Base-by-base conservation (phyloP, 768 basidiomycete genomes). In the Leucocoprinus sp. region DNA sequence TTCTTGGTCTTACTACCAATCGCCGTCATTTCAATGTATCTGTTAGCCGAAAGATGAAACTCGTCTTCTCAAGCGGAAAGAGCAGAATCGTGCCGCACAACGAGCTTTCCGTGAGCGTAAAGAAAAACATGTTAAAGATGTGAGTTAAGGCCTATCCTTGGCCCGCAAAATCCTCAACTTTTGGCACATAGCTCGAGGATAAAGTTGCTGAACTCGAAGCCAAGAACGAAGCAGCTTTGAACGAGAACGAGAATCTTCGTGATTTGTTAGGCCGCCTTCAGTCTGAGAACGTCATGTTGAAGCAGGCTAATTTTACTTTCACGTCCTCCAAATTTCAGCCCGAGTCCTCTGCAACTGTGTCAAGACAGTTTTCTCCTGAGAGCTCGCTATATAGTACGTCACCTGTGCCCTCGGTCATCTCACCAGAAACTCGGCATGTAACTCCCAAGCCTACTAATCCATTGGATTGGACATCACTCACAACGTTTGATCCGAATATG, bases 1-100 rank as follows among this genome's bases (percentile, higher is more conserved):
- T 34, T 22, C 5, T 9, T 31, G 7, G 11, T 19, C 11, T 5
- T 12, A n/a, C 18, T 21, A 28, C 36, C 28, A 24, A 14, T 41
- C 37, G 41, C 15, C 39, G 34, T 26, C 29, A 42, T 15, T 48
- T 14, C 31, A 8, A 34, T 22, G 2, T 17, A 33, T 34, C 11
- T 7, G 6, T 36, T 37, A 67, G 64, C 54, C 58, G 26, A 71
- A 87, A 64, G 89, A 93, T 53, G 88, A 90, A 56, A 63, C 72
- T 4, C 76, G 87, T 18, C 64, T 91, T 4, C 50, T 87, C 52
- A 93, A 95, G 59, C 82, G 95, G 51, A 98, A 98, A 67, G 89
- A 97, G 55, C 95, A 98, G 66, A 99, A 99, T 56, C 75, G 95
- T 45, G 92, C 93, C 2, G 95, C 95, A 5, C 96, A 99, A 64